phyloP scores from a whole-genome alignment of 192 early-diverging fungal species.

The Linnemannia schmuckeri region DNA sequence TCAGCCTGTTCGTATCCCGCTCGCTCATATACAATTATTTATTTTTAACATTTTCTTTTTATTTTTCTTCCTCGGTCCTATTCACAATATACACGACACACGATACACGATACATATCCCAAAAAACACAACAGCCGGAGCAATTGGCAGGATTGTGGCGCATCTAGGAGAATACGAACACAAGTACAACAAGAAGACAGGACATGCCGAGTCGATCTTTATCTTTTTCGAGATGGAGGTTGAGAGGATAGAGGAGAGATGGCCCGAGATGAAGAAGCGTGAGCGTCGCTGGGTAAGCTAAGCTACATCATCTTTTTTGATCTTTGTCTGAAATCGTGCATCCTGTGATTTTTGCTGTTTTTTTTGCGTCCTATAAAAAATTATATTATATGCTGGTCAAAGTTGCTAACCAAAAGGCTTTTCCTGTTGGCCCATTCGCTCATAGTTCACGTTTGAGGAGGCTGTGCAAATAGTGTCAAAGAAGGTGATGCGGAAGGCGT shows the following conservation, averaged over 20 bases:
- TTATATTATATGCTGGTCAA: neutral
- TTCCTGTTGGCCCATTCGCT: neutral
- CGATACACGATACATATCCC: neutral
- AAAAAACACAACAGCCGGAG: slow-evolving; percentile 56
- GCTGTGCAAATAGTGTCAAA: slow-evolving; percentile 43
- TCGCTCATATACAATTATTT: neutral
- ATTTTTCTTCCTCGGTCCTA: neutral
- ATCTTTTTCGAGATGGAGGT: slow-evolving; percentile 71
- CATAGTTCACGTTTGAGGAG: slow-evolving; percentile 61
- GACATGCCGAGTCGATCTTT: slow-evolving; percentile 56
- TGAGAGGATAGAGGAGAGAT: slow-evolving; percentile 62
- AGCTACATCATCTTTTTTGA: neutral
- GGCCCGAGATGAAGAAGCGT: slow-evolving; percentile 67
- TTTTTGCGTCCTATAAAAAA: neutral
- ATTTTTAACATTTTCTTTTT: neutral
- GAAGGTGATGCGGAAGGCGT: slow-evolving; percentile 60
- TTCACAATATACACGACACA: neutral
- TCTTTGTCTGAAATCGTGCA: neutral
- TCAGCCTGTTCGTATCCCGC: neutral
- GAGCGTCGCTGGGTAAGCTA: slow-evolving; percentile 61
- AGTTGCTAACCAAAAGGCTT: neutral
- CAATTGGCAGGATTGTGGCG: slow-evolving; percentile 62
- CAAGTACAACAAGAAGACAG: slow-evolving; percentile 55
- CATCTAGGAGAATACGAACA: slow-evolving; percentile 66
- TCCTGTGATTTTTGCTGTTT: neutral